phyloP scores from a whole-genome alignment of 805 yeast genomes.

The Candida argentea region DNA sequence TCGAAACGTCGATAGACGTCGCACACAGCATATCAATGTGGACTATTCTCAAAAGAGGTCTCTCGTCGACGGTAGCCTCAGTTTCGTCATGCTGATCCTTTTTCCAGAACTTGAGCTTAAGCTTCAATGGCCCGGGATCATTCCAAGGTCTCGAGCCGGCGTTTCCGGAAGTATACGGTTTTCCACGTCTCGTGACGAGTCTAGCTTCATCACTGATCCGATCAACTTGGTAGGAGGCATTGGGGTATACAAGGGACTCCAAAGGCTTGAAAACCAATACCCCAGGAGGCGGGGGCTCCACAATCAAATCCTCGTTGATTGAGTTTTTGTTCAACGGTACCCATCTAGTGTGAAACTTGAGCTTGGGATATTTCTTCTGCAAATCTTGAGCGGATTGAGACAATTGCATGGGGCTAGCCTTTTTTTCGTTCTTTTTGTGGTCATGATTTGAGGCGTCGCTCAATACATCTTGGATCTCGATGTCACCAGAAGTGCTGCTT shows the following conservation, averaged over 20 bases:
- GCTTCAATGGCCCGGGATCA: constrained; percentile 60
- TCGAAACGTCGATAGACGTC: constrained; percentile 67
- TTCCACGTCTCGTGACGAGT: constrained; percentile 50
- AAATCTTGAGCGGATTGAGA: constrained; percentile 14
- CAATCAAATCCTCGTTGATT: constrained; percentile 45
- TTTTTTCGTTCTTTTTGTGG: constrained; percentile 6
- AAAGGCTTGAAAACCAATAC: constrained; percentile 76
- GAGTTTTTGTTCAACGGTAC: constrained; percentile 46
- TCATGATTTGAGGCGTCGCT: constrained; percentile 13
- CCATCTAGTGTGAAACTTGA: constrained; percentile 54
- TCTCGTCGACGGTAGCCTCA: constrained; percentile 23
- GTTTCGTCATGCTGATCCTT: constrained; percentile 7
- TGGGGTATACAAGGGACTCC: constrained; percentile 76
- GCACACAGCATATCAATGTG: constrained; percentile 79
- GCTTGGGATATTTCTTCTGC: constrained; percentile 17
- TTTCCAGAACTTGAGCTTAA: constrained; percentile 23
- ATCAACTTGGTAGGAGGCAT: constrained; percentile 67
- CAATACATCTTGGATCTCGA: constrained; percentile 36
- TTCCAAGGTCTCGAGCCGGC: constrained; percentile 82
- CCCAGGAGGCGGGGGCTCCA: constrained; percentile 83
- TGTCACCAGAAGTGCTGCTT: constrained; percentile 13
- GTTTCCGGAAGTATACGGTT: constrained; percentile 22
- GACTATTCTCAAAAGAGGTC: constrained; percentile 62
- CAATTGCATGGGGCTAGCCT: constrained; percentile 1
- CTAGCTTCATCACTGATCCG: constrained; percentile 57